Conservation (phyloP, 2,329 filamentous ascomycete genomes). For the Neonectria hederae region DNA sequence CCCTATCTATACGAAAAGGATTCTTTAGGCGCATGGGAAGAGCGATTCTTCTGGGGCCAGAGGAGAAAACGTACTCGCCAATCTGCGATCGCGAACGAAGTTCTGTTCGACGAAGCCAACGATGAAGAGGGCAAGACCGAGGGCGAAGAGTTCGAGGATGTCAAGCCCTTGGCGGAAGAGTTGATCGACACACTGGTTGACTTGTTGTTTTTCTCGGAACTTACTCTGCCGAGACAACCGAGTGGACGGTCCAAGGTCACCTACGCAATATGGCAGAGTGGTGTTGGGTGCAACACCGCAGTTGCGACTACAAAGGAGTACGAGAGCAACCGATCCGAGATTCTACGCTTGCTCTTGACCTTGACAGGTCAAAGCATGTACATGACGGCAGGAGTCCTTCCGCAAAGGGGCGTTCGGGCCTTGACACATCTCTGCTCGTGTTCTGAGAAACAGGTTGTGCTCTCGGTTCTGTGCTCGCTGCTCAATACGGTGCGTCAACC, state of each 20-base stretch:
- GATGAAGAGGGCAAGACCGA: constrained; percentile 58
- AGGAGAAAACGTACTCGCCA: constrained; percentile 77
- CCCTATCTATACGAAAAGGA: constrained; percentile 95
- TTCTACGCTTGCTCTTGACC: constrained; percentile 85
- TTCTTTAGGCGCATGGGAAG: constrained; percentile 83
- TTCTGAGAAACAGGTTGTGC: constrained; percentile 88
- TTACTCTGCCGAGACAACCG: constrained; percentile 81
- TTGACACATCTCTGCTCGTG: constrained; percentile 91
- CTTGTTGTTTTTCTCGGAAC: constrained; percentile 88
- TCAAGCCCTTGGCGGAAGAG: constrained; percentile 90
- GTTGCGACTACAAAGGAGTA: constrained; percentile 90
- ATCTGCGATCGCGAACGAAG: constrained; percentile 73
- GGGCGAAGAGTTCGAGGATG: constrained; percentile 77
- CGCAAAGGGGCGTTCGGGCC: constrained; percentile 82
- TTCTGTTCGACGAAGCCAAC: constrained; percentile 83
- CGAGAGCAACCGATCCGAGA: constrained; percentile 92
- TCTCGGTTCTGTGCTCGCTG: constrained; percentile 90
- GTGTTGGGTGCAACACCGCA: constrained; percentile 92
- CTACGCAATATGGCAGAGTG: constrained; percentile 97
- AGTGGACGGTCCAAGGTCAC: constrained; percentile 81
- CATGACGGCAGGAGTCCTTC: constrained; percentile 80
- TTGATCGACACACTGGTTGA: constrained; percentile 90
- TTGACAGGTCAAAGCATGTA: constrained; percentile 94
- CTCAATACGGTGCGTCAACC: constrained; percentile 80
- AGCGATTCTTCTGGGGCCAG: constrained; percentile 89